Conservation (phyloP, 306 rosid genomes). For the Lupinus albus region DNA sequence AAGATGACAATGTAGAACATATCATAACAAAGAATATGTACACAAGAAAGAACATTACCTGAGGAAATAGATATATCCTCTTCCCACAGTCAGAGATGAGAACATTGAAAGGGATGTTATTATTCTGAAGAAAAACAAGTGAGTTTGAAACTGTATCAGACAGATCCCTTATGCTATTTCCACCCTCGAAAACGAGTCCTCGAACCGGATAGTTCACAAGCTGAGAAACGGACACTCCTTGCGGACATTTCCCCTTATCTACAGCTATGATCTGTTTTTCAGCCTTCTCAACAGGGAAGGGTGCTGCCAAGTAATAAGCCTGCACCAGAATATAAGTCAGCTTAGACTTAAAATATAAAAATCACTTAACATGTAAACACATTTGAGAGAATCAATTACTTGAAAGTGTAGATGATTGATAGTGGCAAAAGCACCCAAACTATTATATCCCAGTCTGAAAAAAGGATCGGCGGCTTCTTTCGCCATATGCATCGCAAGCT, state of each 20-base stretch:
- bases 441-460: conserved; percentile 80
- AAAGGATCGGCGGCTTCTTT: conserved; percentile 62
- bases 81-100: conserved; percentile 71
- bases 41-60: conserved; percentile 30
- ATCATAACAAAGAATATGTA: conserved; percentile 2
- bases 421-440: conserved; percentile 83
- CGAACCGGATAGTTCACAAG: conserved; percentile 66
- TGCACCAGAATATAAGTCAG: conserved; percentile 28
- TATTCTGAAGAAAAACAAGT: conserved; percentile 67
- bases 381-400: conserved; percentile 39
- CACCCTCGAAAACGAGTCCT: conserved; percentile 76
- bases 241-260: conserved; percentile 15
- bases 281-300: conserved; percentile 76
- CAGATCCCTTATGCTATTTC: conserved; percentile 48
- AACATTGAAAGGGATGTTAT: conserved; percentile 74
- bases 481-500: conserved; percentile 73
- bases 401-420: conserved; percentile 89
- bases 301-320: conserved; percentile 71
- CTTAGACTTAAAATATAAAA: neutral
- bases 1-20: neutral
- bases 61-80: conserved; percentile 49
- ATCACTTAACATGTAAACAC: neutral
- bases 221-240: conserved; percentile 55
- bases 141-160: conserved; percentile 62
- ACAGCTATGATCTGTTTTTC: conserved; percentile 50